A percentile compares a stretch with the other conserved stretches of the same genome.
Evolutionary conservation across 176 grass and related monocot genomes (phyloP).

Genomic region (Rhynchospora pubera): DNA sequence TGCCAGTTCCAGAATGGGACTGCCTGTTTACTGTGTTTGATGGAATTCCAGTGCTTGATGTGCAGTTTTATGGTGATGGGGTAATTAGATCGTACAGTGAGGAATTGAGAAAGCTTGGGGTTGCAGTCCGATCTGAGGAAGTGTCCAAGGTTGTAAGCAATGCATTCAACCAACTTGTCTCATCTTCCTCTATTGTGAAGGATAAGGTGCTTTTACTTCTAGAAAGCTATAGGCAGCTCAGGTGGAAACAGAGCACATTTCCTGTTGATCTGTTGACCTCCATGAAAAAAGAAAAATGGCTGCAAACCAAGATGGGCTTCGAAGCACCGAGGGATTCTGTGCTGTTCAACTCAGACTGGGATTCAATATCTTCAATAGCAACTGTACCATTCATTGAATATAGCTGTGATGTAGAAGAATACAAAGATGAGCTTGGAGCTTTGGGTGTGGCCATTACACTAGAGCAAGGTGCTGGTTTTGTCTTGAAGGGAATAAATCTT

Average conservation of each 20-base stretch:
- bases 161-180: conserved; percentile 22
- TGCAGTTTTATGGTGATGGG: conserved; percentile 29
- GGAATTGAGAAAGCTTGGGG: conserved; percentile 39
- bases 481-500: conserved; percentile 35
- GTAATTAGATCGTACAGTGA: conserved; percentile 31
- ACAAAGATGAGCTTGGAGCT: conserved; percentile 38
- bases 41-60: conserved; percentile 36
- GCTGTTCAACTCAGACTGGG: conserved; percentile 31
- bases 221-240: conserved; percentile 28
- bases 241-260: neutral
- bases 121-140: conserved; percentile 25
- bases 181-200: conserved; percentile 16
- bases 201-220: conserved; percentile 37
- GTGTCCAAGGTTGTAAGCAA: conserved; percentile 28
- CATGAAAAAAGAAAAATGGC: conserved; percentile 35
- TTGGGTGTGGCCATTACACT: conserved; percentile 39
- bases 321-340: conserved; percentile 31
- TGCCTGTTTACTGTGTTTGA: conserved; percentile 38
- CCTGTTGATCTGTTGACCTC: conserved; percentile 26
- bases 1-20: conserved; percentile 37
- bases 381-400: conserved; percentile 41
- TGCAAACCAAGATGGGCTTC: conserved; percentile 35
- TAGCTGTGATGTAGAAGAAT: conserved; percentile 29
- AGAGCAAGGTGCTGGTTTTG: conserved; percentile 27
- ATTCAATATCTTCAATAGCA: conserved; percentile 28